Base-by-base conservation (phyloP, 2,329 filamentous ascomycete genomes). In the Monosporascus sp. region DNA sequence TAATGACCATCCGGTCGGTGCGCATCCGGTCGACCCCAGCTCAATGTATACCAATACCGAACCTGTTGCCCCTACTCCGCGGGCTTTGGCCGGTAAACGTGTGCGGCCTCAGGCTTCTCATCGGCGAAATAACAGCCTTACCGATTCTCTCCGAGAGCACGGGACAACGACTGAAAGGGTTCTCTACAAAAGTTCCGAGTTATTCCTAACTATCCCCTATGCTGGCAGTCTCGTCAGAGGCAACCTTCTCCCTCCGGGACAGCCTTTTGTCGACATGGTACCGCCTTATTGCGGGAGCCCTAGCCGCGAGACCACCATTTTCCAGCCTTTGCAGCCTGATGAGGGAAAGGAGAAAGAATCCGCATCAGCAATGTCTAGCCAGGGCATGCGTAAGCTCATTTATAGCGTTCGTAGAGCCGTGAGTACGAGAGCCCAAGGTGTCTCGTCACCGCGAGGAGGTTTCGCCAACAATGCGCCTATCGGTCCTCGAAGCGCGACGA, bases 161-260 rank as follows among this genome's bases (percentile, higher is more conserved):
- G 82, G 68, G 22, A 69, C 70, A 6, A 54, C 68, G 14, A 68
- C 73, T 3, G 79, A 82, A 46, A 79, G 75, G 54, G 65, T 76
- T 4, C 66, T 77, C 2, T 75, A 76, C 57, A 81, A 79, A 57
- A 80, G 80, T 22, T 73, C 77, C 3, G 82, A 85, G 53, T 71
- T 85, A 17, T 70, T 84, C 15, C 77, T 86, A 57, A 78, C 84
- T 9, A 75, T 85, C 22, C 83, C 87, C 14, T 87, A 90, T 63
- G 85, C 87, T 4, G 90, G 92, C 9, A 93, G 88, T 58, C 81
- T 99, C 38, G 92, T 97, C 20, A 83, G 93, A 49, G 94, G 94
- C 15, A 89, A 91, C 54, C 67, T 96, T 6, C 82, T 95, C 56
- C 89, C 91, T 17, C 94, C 93, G 1, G 83, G 83, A 1, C 88